These are phyloP conservation scores for Quercus berberidifolia DNA, from an alignment of 306 rosid genomes.

Conservation along the genomic window DNA sequence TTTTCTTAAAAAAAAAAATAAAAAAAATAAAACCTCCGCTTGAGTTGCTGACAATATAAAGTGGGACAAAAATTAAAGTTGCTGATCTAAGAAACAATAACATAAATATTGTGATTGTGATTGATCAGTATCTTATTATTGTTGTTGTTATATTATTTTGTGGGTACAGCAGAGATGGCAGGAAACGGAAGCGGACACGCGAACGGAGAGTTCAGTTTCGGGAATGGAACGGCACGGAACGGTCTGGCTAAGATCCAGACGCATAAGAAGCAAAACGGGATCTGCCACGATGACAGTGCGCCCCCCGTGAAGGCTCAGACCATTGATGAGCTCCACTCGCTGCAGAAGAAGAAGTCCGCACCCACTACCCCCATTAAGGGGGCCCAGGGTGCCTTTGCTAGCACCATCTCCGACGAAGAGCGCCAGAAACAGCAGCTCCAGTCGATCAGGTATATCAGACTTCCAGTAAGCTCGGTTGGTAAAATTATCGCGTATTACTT, in stretches of 20 bases:
- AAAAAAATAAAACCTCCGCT: too few relatives aligned
- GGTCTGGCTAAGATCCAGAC: constrained; percentile 71
- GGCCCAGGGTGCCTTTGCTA: constrained; percentile 26
- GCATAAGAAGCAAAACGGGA: constrained; percentile 27
- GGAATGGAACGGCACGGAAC: constrained; percentile 20
- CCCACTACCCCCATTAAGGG: constrained; percentile 71
- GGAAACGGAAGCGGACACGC: constrained; percentile 16
- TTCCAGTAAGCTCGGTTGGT: too few relatives aligned
- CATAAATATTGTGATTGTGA: background rate
- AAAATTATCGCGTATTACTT: background rate
- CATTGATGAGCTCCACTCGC: constrained; percentile 78
- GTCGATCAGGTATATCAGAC: constrained; percentile 61
- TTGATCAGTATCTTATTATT: too few relatives aligned
- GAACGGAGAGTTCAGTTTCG: constrained; percentile 34
- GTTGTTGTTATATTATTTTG: too few relatives aligned
- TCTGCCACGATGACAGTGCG: constrained; percentile 78
- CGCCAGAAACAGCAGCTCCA: constrained; percentile 72
- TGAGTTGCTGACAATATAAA: too few relatives aligned
- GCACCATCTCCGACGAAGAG: constrained; percentile 46
- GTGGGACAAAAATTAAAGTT: too few relatives aligned
- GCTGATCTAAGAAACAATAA: background rate
- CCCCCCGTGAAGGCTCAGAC: constrained; percentile 73
- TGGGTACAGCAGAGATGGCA: constrained; percentile 23
- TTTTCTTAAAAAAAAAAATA: too few relatives aligned
- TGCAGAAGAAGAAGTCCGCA: constrained; percentile 69